Evolutionary conservation across 805 yeast genomes (phyloP).

Genomic region (Saturnispora quitensis): DNA sequence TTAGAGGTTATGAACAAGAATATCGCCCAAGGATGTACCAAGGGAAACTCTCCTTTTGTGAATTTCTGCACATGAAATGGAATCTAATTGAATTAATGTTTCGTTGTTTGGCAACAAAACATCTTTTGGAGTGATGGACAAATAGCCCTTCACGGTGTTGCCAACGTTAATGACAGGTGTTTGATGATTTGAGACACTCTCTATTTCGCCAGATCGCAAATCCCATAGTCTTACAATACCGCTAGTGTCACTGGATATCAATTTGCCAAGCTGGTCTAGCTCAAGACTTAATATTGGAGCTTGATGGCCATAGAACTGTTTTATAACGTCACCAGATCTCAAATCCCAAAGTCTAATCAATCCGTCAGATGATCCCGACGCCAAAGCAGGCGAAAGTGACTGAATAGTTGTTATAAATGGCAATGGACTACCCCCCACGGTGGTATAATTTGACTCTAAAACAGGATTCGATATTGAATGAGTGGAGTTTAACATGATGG

Average conservation of each 20-base stretch:
- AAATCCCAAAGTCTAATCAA: slow-evolving; percentile 69
- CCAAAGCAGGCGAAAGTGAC: slow-evolving; percentile 66
- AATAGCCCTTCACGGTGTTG: background rate
- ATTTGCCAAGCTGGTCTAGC: slow-evolving; percentile 50
- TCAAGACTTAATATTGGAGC: slow-evolving; percentile 59
- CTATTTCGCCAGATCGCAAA: slow-evolving; percentile 6
- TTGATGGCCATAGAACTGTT: slow-evolving; percentile 58
- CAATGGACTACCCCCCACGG: slow-evolving; percentile 5
- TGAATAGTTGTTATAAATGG: slow-evolving; percentile 60
- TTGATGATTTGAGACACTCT: background rate
- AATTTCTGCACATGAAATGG: background rate
- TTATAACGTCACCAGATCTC: slow-evolving; percentile 56
- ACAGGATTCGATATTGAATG: slow-evolving; percentile 7
- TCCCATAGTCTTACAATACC: slow-evolving; percentile 67
- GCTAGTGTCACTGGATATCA: slow-evolving; percentile 52
- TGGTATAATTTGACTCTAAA: slow-evolving; percentile 5
- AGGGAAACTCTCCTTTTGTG: background rate
- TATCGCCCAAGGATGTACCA: background rate
- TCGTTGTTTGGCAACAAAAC: background rate
- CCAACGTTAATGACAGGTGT: background rate
- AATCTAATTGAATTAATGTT: background rate
- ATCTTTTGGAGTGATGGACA: background rate
- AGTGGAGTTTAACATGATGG: slow-evolving; percentile 20
- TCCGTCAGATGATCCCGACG: slow-evolving; percentile 74
- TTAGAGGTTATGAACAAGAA: background rate